Conservation (phyloP, 2,329 filamentous ascomycete genomes). For the Clarireedia monteithiana region DNA sequence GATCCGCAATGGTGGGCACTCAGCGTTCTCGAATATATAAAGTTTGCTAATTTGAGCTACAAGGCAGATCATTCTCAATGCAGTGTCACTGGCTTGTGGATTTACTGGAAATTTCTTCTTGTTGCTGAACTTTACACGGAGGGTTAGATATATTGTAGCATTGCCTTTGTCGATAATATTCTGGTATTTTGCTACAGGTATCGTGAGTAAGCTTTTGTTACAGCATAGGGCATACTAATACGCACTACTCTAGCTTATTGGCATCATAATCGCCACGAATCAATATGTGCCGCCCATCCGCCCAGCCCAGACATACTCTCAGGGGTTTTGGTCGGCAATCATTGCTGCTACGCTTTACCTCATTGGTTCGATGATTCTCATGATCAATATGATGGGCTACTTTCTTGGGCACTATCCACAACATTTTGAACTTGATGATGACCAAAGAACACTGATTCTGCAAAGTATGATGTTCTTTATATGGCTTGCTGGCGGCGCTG, state of each 20-base stretch:
- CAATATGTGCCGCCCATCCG: conserved; percentile 40
- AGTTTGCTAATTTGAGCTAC: not conserved
- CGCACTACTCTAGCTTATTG: conserved; percentile 40
- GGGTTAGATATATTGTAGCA: conserved; percentile 58
- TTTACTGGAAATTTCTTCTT: conserved; percentile 61
- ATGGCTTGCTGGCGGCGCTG: conserved; percentile 59
- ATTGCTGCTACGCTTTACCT: conserved; percentile 57
- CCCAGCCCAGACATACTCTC: conserved; percentile 47
- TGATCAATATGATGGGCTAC: conserved; percentile 64
- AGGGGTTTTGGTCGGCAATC: conserved; percentile 64
- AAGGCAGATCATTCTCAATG: conserved; percentile 55
- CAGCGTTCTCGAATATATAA: not conserved
- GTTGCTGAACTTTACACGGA: conserved; percentile 60
- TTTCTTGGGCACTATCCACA: conserved; percentile 62
- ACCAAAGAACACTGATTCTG: conserved; percentile 61
- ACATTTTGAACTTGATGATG: conserved; percentile 56
- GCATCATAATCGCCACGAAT: conserved; percentile 49
- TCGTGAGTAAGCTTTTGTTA: conserved; percentile 42
- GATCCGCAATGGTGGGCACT: conserved; percentile 52
- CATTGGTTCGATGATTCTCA: conserved; percentile 52
- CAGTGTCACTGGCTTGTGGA: conserved; percentile 54
- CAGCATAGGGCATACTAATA: conserved; percentile 1
- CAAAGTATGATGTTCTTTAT: conserved; percentile 65
- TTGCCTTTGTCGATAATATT: conserved; percentile 59
- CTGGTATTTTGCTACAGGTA: conserved; percentile 54